A percentile compares a stretch with the other conserved stretches of the same genome.
Evolutionary conservation across 805 yeast genomes (phyloP).

Genomic region (Nakazawaea peltata): DNA sequence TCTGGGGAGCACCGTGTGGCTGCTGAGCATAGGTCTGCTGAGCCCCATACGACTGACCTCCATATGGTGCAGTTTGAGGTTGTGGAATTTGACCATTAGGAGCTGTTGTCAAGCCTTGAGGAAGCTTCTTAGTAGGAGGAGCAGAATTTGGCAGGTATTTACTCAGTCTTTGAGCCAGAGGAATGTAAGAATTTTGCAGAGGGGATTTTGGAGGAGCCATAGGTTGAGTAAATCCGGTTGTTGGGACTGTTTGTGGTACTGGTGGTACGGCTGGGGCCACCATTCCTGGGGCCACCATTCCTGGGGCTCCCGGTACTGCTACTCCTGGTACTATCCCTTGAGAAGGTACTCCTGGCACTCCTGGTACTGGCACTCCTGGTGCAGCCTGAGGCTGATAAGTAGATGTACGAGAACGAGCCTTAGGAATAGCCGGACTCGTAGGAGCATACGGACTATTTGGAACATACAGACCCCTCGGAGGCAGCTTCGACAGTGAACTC

Average conservation of each 20-base stretch:
- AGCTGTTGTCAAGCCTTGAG: not conserved
- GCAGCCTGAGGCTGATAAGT: not conserved
- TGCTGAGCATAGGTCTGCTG: not conserved
- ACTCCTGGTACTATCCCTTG: no score
- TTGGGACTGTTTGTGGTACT: no score
- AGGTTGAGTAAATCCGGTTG: no score
- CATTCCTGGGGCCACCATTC: no score
- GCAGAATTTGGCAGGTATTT: not conserved
- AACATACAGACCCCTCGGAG: not conserved
- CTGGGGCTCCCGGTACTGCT: no score
- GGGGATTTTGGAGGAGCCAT: not conserved
- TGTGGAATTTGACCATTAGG: not conserved
- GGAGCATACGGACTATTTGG: not conserved
- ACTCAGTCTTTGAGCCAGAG: slow-evolving; percentile 3
- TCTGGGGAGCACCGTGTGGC: no score
- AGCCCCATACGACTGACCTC: no score
- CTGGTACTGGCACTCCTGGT: no score
- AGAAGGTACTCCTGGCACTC: not conserved
- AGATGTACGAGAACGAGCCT: slow-evolving; percentile 1
- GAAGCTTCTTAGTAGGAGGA: not conserved
- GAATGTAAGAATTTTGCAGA: not conserved
- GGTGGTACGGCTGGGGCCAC: no score
- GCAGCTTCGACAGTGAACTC: slow-evolving; percentile 2
- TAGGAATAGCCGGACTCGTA: not conserved
- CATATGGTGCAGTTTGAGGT: no score